Base-by-base conservation (phyloP, 129 eudicot species). In the Lactuca saligna region DNA sequence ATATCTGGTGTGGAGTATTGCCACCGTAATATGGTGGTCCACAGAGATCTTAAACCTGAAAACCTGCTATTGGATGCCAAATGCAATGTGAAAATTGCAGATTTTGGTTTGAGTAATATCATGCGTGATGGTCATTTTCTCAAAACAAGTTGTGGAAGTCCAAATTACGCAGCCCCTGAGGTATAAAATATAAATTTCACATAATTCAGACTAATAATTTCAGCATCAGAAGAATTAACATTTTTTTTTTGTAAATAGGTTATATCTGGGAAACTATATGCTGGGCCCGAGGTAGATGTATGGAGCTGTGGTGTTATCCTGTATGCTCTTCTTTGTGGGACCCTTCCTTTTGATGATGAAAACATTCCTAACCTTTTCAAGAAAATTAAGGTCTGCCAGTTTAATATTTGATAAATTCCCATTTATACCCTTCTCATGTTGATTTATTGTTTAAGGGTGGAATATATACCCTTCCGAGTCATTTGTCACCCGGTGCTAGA, bases 91-190 rank as follows among this genome's bases (percentile, higher is more conserved):
- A 89, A 89, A 80, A 89, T 93, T 79, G 98, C 96, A 11, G 98
- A 93, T 86, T 92, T 92, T 73, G 98, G 98, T 68, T 81, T 88
- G 84, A 92, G 98, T 75, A 92, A 92, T 78, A 83, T 92, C 88
- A 88, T 91, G 95, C 84, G 96, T 16, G 98, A 91, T 73, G 94
- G 96, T 58, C 98, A 92, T 82, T 88, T 92, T 62, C 79, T 92
- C 15, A 88, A 88, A 78, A 88, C 96, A 66, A 88, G 96, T 69
- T 91, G 97, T 74, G 97, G 97, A 68, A 91, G 97, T 68, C 97
- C 96, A 67, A 91, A 91, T 44, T 91, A 88, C 77, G 98, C 98
- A 41, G 95, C 98, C 17, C 96, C 98, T n/a, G 98, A 91, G 98
- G 97, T 88, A 78, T 59, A 11, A 8, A 64, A 51, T 7, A 59